Evolutionary conservation across 208 protist species (phyloP).

Genomic region (Novymonas esmeraldas): DNA sequence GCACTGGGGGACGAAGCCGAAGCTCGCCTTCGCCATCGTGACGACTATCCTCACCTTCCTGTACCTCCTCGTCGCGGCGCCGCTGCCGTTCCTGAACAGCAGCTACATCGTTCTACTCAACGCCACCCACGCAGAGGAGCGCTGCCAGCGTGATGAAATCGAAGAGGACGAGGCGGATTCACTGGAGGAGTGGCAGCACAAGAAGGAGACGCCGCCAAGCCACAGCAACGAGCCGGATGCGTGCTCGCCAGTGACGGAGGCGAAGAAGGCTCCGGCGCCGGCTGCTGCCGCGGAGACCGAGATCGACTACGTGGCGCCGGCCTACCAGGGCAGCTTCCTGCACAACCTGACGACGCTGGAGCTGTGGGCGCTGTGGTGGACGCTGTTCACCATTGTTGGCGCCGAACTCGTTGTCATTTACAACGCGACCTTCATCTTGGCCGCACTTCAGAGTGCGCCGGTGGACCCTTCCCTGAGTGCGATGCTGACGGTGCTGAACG

Average conservation of each 20-base stretch:
- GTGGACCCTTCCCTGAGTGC: conserved; percentile 34
- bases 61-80: conserved; percentile 25
- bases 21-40: conserved; percentile 48
- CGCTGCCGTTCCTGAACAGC: conserved; percentile 38
- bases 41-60: conserved; percentile 31
- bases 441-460: conserved; percentile 40
- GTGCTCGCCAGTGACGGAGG: conserved; percentile 9
- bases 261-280: conserved; percentile 16
- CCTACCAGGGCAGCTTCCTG: conserved; percentile 54
- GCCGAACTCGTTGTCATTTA: conserved; percentile 55
- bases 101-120: conserved; percentile 7
- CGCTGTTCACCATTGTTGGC: conserved; percentile 45
- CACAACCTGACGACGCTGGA: conserved; percentile 38
- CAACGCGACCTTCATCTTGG: conserved; percentile 55
- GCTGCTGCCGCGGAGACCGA: conserved; percentile 23
- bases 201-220: not conserved
- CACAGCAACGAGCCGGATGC: not conserved
- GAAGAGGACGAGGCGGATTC: not conserved
- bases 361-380: conserved; percentile 54
- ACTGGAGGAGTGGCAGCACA: not conserved
- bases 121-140: not conserved
- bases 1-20: conserved; percentile 15
- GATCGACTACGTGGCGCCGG: conserved; percentile 64
- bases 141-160: not conserved
- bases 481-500: conserved; percentile 60